phyloP scores from a whole-genome alignment of 345 rosid species.

The Capsella bursapastoris region DNA sequence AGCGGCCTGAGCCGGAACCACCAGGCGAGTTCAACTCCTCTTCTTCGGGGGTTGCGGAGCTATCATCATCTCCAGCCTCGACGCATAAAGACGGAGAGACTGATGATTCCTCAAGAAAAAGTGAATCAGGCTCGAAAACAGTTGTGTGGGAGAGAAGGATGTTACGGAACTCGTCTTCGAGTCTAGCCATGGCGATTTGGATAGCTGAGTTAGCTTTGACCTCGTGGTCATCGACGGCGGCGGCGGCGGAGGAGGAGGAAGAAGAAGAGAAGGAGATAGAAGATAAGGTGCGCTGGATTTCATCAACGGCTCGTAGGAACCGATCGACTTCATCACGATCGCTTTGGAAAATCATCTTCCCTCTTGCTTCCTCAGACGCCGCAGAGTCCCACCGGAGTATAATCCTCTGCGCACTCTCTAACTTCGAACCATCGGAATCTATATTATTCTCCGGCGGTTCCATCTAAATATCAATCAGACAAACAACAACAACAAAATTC shows the following conservation, averaged over 20 bases:
- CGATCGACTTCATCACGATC: slow-evolving; percentile 82
- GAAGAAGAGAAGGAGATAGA: slow-evolving; percentile 50
- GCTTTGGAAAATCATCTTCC: slow-evolving; percentile 83
- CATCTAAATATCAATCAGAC: slow-evolving; percentile 31
- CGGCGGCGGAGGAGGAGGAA: slow-evolving; percentile 36
- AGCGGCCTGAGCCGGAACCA: slow-evolving; percentile 42
- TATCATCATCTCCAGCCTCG: slow-evolving; percentile 50
- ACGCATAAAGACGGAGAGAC: slow-evolving; percentile 37
- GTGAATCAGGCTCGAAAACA: slow-evolving; percentile 64
- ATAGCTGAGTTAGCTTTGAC: slow-evolving; percentile 67
- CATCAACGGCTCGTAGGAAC: slow-evolving; percentile 84
- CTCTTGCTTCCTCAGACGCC: slow-evolving; percentile 73
- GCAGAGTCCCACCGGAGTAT: slow-evolving; percentile 91
- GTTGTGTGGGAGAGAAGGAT: slow-evolving; percentile 65
- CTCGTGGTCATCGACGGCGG: slow-evolving; percentile 37
- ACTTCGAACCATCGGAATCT: slow-evolving; percentile 31
- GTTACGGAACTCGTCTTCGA: slow-evolving; percentile 93
- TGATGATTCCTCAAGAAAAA: slow-evolving; percentile 47
- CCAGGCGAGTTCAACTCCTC: slow-evolving; percentile 22
- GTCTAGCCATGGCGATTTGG: slow-evolving; percentile 98
- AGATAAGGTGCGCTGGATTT: slow-evolving; percentile 63
- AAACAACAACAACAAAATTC: slow-evolving; percentile 18
- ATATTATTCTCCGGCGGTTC: slow-evolving; percentile 31
- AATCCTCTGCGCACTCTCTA: slow-evolving; percentile 72
- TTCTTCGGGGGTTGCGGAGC: slow-evolving; percentile 8